phyloP scores from a whole-genome alignment of 2,329 filamentous ascomycete genomes.

The Aphanocladium album region DNA sequence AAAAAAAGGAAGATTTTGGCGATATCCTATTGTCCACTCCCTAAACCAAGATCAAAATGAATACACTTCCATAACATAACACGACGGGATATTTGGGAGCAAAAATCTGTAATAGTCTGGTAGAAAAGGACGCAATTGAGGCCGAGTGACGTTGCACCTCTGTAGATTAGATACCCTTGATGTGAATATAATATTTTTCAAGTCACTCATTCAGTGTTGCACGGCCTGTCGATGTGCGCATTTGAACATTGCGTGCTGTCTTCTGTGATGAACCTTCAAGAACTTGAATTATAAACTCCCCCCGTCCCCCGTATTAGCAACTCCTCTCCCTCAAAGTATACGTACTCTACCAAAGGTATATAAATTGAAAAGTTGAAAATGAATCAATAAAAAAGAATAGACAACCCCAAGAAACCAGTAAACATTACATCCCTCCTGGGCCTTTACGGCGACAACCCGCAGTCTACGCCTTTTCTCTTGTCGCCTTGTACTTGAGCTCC shows the following conservation, averaged over 20 bases:
- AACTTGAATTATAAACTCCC: not conserved
- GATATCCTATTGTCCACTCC: not conserved
- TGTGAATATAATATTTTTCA: conserved; percentile 12
- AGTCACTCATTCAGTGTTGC: not conserved
- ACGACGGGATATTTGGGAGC: conserved; percentile 13
- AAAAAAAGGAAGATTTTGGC: not conserved
- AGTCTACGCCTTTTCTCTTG: conserved; percentile 19
- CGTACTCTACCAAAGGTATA: conserved; percentile 2
- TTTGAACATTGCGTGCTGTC: not conserved
- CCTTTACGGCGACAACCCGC: not conserved
- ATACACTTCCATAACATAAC: not conserved
- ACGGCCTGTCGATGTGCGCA: not conserved
- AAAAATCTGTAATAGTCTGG: not conserved
- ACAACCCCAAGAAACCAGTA: not conserved
- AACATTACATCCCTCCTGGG: not conserved
- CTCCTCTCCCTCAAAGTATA: not conserved
- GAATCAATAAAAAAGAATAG: conserved; percentile 15
- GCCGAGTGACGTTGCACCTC: conserved; percentile 13
- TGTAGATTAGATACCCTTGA: conserved; percentile 41
- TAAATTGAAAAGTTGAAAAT: not conserved
- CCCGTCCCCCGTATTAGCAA: not conserved
- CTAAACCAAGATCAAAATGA: not conserved
- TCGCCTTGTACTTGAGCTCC: conserved; percentile 22
- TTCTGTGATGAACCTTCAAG: not conserved
- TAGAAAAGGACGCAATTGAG: not conserved